These are phyloP conservation scores for Rhytidhysteron rufulum DNA, from an alignment of 2,329 filamentous ascomycete genomes.

Conservation along the genomic window DNA sequence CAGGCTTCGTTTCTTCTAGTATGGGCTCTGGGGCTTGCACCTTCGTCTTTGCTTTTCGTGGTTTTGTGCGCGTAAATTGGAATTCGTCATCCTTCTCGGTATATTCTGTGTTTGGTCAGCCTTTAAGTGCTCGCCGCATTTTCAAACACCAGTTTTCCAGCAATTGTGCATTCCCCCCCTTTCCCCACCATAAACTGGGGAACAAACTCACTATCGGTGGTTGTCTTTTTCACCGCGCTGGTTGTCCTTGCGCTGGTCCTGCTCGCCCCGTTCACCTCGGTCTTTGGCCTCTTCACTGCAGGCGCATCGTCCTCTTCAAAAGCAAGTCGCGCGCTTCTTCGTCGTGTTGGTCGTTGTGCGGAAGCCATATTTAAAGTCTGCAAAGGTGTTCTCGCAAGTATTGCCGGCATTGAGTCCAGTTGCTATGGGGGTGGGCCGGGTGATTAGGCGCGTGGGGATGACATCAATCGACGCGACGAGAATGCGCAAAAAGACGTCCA, in stretches of 20 bases:
- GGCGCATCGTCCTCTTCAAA: conserved; percentile 44
- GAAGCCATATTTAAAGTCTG: conserved; percentile 47
- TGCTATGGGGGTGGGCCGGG: conserved; percentile 18
- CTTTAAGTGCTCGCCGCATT: neutral
- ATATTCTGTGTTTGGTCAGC: conserved; percentile 34
- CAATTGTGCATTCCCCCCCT: conserved; percentile 3
- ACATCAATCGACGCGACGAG: conserved; percentile 16
- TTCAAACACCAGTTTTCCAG: neutral
- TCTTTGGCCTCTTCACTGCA: conserved; percentile 40
- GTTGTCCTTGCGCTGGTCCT: conserved; percentile 31
- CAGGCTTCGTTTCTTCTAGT: conserved; percentile 26
- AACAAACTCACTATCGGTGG: conserved; percentile 29
- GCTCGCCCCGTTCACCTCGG: conserved; percentile 34
- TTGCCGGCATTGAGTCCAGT: conserved; percentile 32
- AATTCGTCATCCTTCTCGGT: conserved; percentile 48
- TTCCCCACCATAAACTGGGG: conserved; percentile 1
- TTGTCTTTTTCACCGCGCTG: conserved; percentile 31
- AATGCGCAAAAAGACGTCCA: conserved; percentile 5
- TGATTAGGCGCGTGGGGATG: conserved; percentile 28
- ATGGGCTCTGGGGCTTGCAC: conserved; percentile 26
- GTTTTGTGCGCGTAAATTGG: conserved; percentile 42
- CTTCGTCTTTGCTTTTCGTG: conserved; percentile 32
- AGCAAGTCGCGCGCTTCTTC: conserved; percentile 44
- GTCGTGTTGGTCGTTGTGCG: conserved; percentile 41
- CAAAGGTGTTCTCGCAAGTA: conserved; percentile 38